Evolutionary conservation across 192 early-diverging fungal species (phyloP), one percentile per base, ranked within the genome.

Genomic region (Coemansia nantahalensis): DNA sequence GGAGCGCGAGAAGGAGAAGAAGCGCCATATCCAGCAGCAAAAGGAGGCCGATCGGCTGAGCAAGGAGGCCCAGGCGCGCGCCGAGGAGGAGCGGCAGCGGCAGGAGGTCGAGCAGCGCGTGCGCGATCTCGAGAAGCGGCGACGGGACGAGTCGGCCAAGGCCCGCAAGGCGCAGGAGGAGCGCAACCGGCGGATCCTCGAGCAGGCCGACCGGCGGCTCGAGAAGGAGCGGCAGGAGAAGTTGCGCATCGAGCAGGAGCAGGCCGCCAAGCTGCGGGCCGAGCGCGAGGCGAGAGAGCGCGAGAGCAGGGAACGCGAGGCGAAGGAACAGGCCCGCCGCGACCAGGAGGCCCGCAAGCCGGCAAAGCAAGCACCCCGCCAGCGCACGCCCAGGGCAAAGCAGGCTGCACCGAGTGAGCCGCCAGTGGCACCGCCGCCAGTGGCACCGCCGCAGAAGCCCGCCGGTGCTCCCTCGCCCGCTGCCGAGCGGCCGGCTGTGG

Each of bases 1-100:
- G 57, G 28, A n/a, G n/a, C n/a, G n/a, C n/a, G n/a, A n/a, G n/a
- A n/a, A 51, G 69, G 83, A 56, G 80, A 81, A 56, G 68, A 87
- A 65, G 71, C 62, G 54, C 6, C 52, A 61, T 26, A 22, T 46
- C 17, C 69, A 79, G 58, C 55, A 65, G 22, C 61, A 73, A 43
- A 56, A 49, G 41, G 76, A 78, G 39, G 56, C 72, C 24, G 68
- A 68, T 32, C 59, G 59, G 11, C 23, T 42, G 46, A 65, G 56
- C 31, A 59, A 48, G 17, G 76, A 78, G 19, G 50, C 34, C 1
- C 39, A 57, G 50, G 48, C 32, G 18, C 56, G 57, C 30, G 54
- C 48, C 11, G 68, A 72, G 37, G 51, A 72, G 48, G 60, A 67
- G 40, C 76, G 62, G 26, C 58, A 53, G 32, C 39, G 48, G 9